phyloP scores from a whole-genome alignment of 2,329 filamentous ascomycete genomes.

The Lojkania enalia region DNA sequence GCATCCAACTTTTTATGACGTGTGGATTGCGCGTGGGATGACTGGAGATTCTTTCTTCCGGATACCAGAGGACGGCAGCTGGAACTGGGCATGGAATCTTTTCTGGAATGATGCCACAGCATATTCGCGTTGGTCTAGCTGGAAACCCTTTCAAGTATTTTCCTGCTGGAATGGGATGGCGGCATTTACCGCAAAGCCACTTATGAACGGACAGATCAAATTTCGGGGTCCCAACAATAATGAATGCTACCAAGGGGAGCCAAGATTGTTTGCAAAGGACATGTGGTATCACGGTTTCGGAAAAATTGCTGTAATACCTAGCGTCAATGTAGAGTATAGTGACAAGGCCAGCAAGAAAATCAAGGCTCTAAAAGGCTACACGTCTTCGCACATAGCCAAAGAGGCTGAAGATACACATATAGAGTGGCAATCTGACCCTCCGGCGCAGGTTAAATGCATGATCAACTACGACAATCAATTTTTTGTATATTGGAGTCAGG shows the following conservation, averaged over 20 bases:
- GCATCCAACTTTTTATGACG: constrained; percentile 59
- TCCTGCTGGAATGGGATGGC: constrained; percentile 64
- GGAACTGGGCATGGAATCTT: constrained; percentile 38
- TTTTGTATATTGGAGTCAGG: not conserved
- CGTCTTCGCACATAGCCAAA: constrained; percentile 40
- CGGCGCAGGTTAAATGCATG: constrained; percentile 55
- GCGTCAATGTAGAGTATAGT: constrained; percentile 60
- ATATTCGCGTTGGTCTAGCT: constrained; percentile 34
- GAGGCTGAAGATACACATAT: constrained; percentile 44
- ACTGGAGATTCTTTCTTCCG: constrained; percentile 60
- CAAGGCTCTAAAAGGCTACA: constrained; percentile 57
- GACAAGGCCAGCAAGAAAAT: constrained; percentile 50
- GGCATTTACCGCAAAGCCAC: constrained; percentile 53
- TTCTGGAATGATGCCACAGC: constrained; percentile 56
- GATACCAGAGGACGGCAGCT: constrained; percentile 55
- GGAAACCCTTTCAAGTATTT: constrained; percentile 62
- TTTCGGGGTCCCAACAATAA: constrained; percentile 49
- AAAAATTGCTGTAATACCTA: constrained; percentile 60
- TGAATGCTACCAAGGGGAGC: constrained; percentile 61
- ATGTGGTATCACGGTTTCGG: constrained; percentile 48
- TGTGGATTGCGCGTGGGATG: constrained; percentile 59
- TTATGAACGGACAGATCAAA: constrained; percentile 49
- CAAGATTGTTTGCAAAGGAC: constrained; percentile 61
- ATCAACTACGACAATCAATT: not conserved
- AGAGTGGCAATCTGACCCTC: constrained; percentile 51